Evolutionary conservation across 495 filamentous ascomycete species (phyloP).

Genomic region (Filosporella fistucella): DNA sequence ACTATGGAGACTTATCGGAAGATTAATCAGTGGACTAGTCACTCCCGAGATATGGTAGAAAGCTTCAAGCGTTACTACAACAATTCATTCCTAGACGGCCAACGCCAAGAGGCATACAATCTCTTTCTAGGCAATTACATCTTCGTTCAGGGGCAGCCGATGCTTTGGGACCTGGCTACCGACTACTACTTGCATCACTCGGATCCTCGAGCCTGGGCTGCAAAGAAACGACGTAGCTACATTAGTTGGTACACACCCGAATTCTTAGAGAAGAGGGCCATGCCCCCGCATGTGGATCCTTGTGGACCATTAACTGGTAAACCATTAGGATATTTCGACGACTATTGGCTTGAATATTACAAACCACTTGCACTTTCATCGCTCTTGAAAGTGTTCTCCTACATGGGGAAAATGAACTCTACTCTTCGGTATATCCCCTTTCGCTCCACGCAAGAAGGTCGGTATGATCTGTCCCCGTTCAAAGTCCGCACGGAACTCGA

Average conservation of each 20-base stretch:
- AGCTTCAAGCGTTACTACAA: constrained; percentile 99
- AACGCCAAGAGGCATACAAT: constrained; percentile 97
- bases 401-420: constrained; percentile 70
- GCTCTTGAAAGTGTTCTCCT: constrained; percentile 83
- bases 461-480: constrained; percentile 80
- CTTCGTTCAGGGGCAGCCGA: constrained; percentile 82
- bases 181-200: constrained; percentile 97
- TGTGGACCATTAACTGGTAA: constrained; percentile 32
- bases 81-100: constrained; percentile 94
- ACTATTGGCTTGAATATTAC: constrained; percentile 99
- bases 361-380: constrained; percentile 80
- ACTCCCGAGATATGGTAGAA: constrained; percentile 97
- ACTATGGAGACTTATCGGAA: constrained; percentile 99
- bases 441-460: constrained; percentile 60
- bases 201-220: constrained; percentile 68
- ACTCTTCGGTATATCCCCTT: constrained; percentile 76
- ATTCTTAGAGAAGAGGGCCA: constrained; percentile 46
- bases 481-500: constrained; percentile 59
- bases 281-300: constrained; percentile 12
- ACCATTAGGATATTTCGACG: constrained; percentile 70
- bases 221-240: constrained; percentile 58
- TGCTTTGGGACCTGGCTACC: constrained; percentile 94
- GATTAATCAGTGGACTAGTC: constrained; percentile 97
- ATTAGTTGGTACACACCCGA: constrained; percentile 86
- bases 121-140: constrained; percentile 97